Evolutionary conservation across 345 rosid species (phyloP).

Genomic region (Moricandia moricandioides): DNA sequence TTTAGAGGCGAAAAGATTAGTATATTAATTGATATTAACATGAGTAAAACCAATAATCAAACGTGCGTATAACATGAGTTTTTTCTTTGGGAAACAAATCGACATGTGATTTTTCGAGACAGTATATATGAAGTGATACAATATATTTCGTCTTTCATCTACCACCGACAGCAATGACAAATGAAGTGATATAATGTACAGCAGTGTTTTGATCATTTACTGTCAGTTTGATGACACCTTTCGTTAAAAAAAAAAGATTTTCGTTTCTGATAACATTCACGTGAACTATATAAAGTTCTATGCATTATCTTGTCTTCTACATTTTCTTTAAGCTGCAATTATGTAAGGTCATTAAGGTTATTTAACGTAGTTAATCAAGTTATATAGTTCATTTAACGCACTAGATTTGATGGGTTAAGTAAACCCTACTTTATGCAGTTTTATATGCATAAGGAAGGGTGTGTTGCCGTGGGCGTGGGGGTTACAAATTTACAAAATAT

Average conservation of each 20-base stretch:
- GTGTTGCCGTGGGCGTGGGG: not conserved
- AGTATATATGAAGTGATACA: not conserved
- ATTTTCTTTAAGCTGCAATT: no score
- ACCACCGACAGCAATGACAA: slow-evolving; percentile 11
- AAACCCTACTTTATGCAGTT: not conserved
- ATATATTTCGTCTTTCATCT: not conserved
- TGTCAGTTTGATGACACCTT: slow-evolving; percentile 26
- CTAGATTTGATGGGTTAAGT: not conserved
- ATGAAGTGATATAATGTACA: slow-evolving; percentile 23
- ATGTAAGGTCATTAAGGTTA: not conserved
- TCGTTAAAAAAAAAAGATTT: not conserved
- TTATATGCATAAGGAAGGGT: not conserved
- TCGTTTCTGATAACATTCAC: slow-evolving; percentile 15
- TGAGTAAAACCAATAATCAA: not conserved
- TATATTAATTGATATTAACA: not conserved
- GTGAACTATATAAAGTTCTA: not conserved
- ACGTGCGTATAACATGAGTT: not conserved
- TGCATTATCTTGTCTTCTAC: not conserved
- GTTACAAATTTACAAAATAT: not conserved
- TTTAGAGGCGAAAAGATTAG: not conserved
- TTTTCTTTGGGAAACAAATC: not conserved
- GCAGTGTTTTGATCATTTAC: slow-evolving; percentile 13
- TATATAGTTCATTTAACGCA: not conserved
- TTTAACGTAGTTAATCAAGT: not conserved
- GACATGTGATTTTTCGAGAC: not conserved